Evolutionary conservation across 805 yeast species (phyloP).

Genomic region (Metschnikowia lochheadii): DNA sequence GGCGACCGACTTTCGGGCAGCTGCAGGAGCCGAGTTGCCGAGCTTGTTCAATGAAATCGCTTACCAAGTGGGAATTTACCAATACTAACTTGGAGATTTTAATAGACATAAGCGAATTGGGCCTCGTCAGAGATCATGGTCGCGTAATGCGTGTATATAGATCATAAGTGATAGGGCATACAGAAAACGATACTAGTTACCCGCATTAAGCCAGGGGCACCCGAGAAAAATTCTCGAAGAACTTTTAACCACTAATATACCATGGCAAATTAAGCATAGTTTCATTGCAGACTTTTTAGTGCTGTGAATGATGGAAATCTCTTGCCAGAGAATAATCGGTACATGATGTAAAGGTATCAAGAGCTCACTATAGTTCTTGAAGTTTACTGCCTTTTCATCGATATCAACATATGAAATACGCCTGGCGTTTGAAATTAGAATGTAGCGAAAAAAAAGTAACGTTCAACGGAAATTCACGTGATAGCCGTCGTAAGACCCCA

Average conservation of each 20-base stretch:
- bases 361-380: slow-evolving; percentile 10
- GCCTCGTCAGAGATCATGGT: too few relatives aligned
- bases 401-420: neutral
- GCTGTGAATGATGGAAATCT: slow-evolving; percentile 43
- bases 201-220: slow-evolving; percentile 7
- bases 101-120: too few relatives aligned
- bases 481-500: neutral
- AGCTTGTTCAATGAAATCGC: slow-evolving; percentile 33
- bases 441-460: neutral
- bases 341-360: slow-evolving; percentile 25
- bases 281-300: slow-evolving; percentile 35
- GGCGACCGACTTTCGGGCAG: slow-evolving; percentile 18
- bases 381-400: slow-evolving; percentile 15
- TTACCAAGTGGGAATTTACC: slow-evolving; percentile 9
- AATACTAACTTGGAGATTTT: neutral
- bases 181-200: slow-evolving; percentile 5
- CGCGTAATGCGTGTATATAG: neutral
- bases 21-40: slow-evolving; percentile 30
- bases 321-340: slow-evolving; percentile 36
- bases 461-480: too few relatives aligned
- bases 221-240: neutral
- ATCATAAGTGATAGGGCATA: neutral
- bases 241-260: neutral
- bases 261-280: slow-evolving; percentile 46
- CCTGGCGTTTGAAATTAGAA: neutral